Base-by-base conservation (phyloP, 148 eudicot genomes). In the Rhododendron ovatum region DNA sequence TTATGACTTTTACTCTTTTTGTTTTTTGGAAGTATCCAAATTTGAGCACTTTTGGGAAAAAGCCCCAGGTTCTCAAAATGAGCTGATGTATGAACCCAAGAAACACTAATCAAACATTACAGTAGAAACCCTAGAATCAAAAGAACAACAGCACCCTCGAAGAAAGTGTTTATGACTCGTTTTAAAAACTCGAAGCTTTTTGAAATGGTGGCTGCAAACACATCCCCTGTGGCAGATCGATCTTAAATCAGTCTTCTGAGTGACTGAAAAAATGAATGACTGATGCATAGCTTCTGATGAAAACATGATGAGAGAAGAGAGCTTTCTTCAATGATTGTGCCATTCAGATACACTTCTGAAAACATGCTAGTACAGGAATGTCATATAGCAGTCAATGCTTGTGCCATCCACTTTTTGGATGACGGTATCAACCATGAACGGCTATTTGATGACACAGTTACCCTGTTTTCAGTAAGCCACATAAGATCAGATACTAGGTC, bases 191-290 rank as follows among this genome's bases (percentile, higher is more conserved):
- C 0, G 79, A 88, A 65, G 77, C 45, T 80, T 78, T 37, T 48
- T 79, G 30, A 74, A n/a, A 65, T 75, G 55, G 83, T 73, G 18
- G 67, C 65, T 83, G 61, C 13, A 35, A 45, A 80, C 45, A 78
- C 12, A 83, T 81, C 84, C 65, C 61, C 87, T 73, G 28, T 39
- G 81, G n/a, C 74, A 35, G 24, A 87, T 71, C 45, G 78, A 84
- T 87, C 84, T 77, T n/a, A 80, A 45, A 15, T 81, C 84, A 41
- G 82, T 82, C 81, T 57, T 88, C 65, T 51, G 85, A 41, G 85
- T 69, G 33, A 67, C 69, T 65, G 63, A 79, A 78, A 71, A 80
- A 83, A 69, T 67, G 84, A 53, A 75, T 48, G 33, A 82, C 73
- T 47, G 76, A 82, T 80, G 84, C 75, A 73, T 30, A 83, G 43